A percentile compares a stretch with the other conserved stretches of the same genome.
These are phyloP conservation scores for Monosporascus sp. DNA, from an alignment of 2,329 filamentous ascomycete species.

Conservation along the genomic window DNA sequence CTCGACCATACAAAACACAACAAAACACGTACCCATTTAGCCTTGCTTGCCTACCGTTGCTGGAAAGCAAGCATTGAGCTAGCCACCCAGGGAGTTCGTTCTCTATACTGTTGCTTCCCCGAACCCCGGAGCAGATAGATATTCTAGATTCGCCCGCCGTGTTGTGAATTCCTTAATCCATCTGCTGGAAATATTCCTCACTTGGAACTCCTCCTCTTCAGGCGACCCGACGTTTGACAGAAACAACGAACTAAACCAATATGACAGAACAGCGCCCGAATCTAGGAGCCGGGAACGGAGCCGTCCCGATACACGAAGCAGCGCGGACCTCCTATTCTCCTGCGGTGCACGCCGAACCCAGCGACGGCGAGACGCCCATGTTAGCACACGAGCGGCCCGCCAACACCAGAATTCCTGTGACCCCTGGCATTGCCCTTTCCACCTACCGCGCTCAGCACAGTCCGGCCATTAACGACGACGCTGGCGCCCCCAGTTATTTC, in stretches of 20 bases:
- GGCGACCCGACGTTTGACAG: background rate
- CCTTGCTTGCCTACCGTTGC: background rate
- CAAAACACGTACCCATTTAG: background rate
- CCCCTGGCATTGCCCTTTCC: constrained; percentile 30
- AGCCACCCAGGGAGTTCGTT: background rate
- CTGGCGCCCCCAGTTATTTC: constrained; percentile 27
- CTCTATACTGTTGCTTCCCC: too few species aligned
- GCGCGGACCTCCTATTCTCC: constrained; percentile 13
- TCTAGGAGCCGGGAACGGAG: background rate
- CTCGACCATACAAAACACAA: background rate
- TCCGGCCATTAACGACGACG: constrained; percentile 10
- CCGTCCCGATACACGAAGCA: constrained; percentile 10
- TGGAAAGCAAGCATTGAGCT: background rate
- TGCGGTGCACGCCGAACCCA: constrained; percentile 1
- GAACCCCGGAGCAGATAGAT: too few species aligned
- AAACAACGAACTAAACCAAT: constrained; percentile 11
- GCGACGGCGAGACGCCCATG: constrained; percentile 11
- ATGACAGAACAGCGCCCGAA: constrained; percentile 17
- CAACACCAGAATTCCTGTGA: constrained; percentile 34
- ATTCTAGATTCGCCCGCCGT: too few species aligned
- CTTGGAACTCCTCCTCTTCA: too few species aligned
- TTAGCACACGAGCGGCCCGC: constrained; percentile 30
- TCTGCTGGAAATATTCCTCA: too few species aligned
- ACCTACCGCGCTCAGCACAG: constrained; percentile 24
- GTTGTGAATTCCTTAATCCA: too few species aligned